A percentile compares a stretch with the other conserved stretches of the same genome.
Conservation (phyloP, 2,329 filamentous ascomycete genomes). For the Colletotrichum liriopes region DNA sequence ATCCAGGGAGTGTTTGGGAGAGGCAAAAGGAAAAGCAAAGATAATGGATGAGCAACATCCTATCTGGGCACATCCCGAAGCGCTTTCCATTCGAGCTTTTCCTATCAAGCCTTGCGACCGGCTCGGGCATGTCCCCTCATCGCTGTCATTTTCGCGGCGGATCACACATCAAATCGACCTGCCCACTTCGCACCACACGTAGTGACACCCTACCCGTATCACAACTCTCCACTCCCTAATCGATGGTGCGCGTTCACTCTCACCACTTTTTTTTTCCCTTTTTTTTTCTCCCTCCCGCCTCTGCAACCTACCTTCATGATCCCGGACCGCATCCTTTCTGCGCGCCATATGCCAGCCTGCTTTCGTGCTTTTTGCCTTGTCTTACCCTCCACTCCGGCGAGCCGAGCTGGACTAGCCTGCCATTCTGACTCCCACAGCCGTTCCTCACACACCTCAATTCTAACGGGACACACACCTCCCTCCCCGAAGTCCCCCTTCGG, state of each 20-base stretch:
- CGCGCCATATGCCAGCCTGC: conserved; percentile 43
- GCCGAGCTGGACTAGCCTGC: conserved; percentile 38
- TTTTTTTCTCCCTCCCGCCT: conserved; percentile 26
- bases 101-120: conserved; percentile 21
- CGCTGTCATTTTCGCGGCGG: conserved; percentile 31
- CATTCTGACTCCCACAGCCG: conserved; percentile 18
- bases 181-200: conserved; percentile 42
- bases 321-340: conserved; percentile 27
- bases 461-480: conserved; percentile 26
- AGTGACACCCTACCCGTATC: conserved; percentile 42
- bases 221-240: conserved; percentile 41
- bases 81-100: conserved; percentile 4
- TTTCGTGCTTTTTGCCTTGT: conserved; percentile 43
- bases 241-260: conserved; percentile 36
- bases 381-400: conserved; percentile 35
- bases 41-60: conserved; percentile 4
- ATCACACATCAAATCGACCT: conserved; percentile 22
- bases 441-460: conserved; percentile 39
- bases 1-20: not conserved
- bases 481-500: conserved; percentile 8
- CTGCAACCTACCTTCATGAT: conserved; percentile 27
- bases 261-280: conserved; percentile 32
- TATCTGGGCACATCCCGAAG: conserved; percentile 14
- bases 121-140: conserved; percentile 15
- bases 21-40: conserved; percentile 1